These are phyloP conservation scores for Naganishia vaughanmartiniae DNA, from an alignment of 768 basidiomycete genomes.

Conservation along the genomic window DNA sequence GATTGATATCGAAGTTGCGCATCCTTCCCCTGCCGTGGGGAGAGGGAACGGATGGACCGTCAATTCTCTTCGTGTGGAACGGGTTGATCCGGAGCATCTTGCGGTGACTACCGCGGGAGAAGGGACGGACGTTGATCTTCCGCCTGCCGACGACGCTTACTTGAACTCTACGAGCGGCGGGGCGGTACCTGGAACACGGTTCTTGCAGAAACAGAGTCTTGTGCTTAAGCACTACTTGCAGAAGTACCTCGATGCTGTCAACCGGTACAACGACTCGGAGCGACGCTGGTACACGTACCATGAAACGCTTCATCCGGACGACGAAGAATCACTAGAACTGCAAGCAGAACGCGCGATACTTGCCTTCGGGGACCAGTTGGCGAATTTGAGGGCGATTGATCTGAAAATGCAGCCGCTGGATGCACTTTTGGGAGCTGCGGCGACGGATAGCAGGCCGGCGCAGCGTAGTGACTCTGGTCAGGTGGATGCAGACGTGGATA, in stretches of 20 bases:
- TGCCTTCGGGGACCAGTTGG: slow-evolving; percentile 8
- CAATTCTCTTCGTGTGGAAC: slow-evolving; percentile 5
- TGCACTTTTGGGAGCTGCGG: neutral
- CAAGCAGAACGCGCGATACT: slow-evolving; percentile 8
- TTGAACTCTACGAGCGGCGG: neutral
- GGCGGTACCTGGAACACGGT: neutral
- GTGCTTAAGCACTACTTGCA: slow-evolving; percentile 4
- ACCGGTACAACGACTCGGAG: slow-evolving; percentile 1
- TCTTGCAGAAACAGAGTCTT: neutral
- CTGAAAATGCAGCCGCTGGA: slow-evolving; percentile 13
- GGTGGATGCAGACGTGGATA: neutral
- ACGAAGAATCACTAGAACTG: slow-evolving; percentile 8
- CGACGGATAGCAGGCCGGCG: neutral
- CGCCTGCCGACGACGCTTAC: neutral
- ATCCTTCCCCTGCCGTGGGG: neutral
- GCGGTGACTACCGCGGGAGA: neutral
- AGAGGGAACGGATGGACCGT: neutral
- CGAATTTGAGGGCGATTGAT: slow-evolving; percentile 6
- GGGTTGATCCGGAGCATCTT: slow-evolving; percentile 20
- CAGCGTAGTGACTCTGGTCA: neutral
- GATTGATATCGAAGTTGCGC: slow-evolving; percentile 4
- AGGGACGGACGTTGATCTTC: slow-evolving; percentile 19
- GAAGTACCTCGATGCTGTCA: slow-evolving; percentile 15
- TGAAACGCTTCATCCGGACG: neutral
- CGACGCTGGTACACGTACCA: neutral